Evolutionary conservation across 345 rosid species (phyloP).

Genomic region (Populus alba): DNA sequence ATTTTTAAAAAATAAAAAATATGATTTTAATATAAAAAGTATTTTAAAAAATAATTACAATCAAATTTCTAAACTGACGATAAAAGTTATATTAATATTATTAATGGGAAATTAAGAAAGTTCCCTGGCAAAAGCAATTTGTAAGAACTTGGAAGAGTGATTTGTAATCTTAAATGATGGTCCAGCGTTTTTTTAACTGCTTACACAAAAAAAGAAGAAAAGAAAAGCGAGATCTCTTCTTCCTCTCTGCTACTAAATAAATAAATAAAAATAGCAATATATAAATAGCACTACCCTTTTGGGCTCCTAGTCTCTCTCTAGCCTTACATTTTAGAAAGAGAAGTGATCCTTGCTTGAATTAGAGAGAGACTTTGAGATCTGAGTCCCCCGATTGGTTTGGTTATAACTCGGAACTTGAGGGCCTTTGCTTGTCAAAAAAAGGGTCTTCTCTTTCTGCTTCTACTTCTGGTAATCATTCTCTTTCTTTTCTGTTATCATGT

Average conservation of each 20-base stretch:
- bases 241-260: background rate
- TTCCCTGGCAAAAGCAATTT: no score
- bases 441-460: conserved; percentile 19
- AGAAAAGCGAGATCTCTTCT: background rate
- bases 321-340: background rate
- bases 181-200: background rate
- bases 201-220: background rate
- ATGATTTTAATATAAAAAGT: no score
- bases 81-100: no score
- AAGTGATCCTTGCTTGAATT: background rate
- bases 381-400: background rate
- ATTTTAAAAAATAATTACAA: no score
- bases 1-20: no score
- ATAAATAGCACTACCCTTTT: background rate
- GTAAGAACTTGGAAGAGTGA: no score
- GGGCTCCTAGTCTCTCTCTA: background rate
- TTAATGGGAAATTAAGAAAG: no score
- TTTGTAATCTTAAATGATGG: no score
- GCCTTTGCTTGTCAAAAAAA: conserved; percentile 11
- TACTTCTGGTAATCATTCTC: conserved; percentile 5
- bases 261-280: background rate
- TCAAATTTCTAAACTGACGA: no score
- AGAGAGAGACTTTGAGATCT: conserved; percentile 6
- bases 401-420: conserved; percentile 12
- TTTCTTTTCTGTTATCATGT: background rate